Base-by-base conservation (phyloP, 345 rosid species). In the Durio zibethinus region DNA sequence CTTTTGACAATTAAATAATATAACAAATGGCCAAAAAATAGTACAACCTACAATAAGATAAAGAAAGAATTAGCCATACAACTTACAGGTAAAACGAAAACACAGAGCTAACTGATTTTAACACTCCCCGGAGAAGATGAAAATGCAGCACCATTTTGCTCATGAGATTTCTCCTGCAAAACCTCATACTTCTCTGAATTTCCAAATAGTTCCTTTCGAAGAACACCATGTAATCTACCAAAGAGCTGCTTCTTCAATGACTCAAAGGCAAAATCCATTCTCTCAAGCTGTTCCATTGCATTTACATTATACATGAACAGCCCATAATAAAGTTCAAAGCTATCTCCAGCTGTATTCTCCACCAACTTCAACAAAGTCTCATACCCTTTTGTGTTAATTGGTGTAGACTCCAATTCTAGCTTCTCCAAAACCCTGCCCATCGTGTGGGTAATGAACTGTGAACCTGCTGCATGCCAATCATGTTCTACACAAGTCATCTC, bases 401-500 rank as follows among this genome's bases (percentile, higher is more conserved):
- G 94, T 9, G 94, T 89, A 7, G 96, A 70, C 59, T 85, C 89
- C 85, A 91, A 73, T 11, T 68, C 73, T 79, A 92, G 80, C 89
- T 86, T 91, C 83, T 92, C 97, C 73, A 92, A 76, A 76, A 88
- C 80, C 80, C 97, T 87, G 74, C 97, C 97, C 76, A 87, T 78
- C 3, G 96, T 92, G 77, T 94, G 97, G 5, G 97, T 90, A 60
- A 92, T 87, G 70, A 94, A 94, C 85, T 94, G 98, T 0, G 96
- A 89, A 38, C 93, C 97, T 18, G 96, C 96, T 4, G 96, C 98
- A 76, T 94, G 83, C 85, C 86, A 16, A 81, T 94, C 98, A 76
- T 94, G 97, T 80, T 94, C 96, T 48, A 88, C 87, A 77, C 98
- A 94, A 23, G 91, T 81, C 96, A 94, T 94, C 86, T 91, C 93